Conservation (phyloP, 495 filamentous ascomycete species). For the Neurospora sp. region DNA sequence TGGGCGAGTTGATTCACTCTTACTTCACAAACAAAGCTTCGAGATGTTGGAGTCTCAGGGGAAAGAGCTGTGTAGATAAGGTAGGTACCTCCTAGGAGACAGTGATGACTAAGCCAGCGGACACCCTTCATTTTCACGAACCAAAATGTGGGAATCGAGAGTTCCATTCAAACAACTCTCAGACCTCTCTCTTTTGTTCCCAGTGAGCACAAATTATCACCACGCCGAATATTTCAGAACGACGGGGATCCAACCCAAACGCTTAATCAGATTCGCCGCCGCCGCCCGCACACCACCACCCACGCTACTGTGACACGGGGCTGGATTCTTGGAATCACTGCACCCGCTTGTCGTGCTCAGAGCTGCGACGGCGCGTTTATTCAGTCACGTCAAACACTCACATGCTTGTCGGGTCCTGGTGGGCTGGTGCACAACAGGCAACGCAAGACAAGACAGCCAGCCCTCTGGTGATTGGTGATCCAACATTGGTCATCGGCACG, state of each 20-base stretch:
- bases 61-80: background rate
- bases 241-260: constrained; percentile 8
- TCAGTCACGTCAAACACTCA: background rate
- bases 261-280: background rate
- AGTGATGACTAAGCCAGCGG: background rate
- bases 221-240: constrained; percentile 33
- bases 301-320: background rate
- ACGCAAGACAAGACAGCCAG: background rate
- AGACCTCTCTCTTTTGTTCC: constrained; percentile 11
- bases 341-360: background rate
- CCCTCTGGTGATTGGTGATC: background rate
- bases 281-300: background rate
- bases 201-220: constrained; percentile 24
- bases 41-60: background rate
- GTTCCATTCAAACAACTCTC: background rate
- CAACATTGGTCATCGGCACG: background rate
- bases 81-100: background rate
- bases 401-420: background rate
- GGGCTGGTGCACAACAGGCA: background rate
- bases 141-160: background rate
- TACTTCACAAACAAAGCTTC: background rate
- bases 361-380: background rate
- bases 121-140: background rate
- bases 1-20: no score
- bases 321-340: background rate